Evolutionary conservation across 305 asterid genomes (phyloP), one percentile per base, ranked within the genome.

Genomic region (Fraxinus paxiana): DNA sequence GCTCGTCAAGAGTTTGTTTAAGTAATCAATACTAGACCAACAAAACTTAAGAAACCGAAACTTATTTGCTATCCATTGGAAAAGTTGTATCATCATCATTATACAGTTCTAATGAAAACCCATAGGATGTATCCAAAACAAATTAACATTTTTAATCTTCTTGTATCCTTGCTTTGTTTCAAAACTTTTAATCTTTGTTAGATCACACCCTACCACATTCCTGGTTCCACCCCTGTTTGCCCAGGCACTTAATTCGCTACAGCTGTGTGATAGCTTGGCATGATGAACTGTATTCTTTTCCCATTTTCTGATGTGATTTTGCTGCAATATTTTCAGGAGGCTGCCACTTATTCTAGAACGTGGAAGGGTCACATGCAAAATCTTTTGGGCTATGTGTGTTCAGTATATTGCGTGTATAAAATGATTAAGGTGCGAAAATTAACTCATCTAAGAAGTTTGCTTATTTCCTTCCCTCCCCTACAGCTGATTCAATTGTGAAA

Each of bases 281-380:
- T 30, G 13, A 28, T 69, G 28, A 15, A 30, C 20, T 69, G 20
- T 75, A 20, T 41, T 82, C 26, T 30, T 67, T 41, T 63, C 61
- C 26, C 17, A 59, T 8, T 81, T 35, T 82, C 82, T 77, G 72
- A 80, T 83, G 63, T 80, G 81, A 43, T 80, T 73, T 81, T 48
- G 71, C 75, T 81, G 83, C 80, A 76, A 74, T 80, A 67, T 76
- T 85, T 78, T 61, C 95, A 96, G 99, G 98, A 96, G 90, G 99
- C 99, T 88, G 99, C 99, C 80, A 95, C 97, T 22, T 96, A 92
- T 90, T 96, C 99, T 84, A 92, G 99, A 82, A 94, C 98, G 35
- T 96, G 99, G 99, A 96, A 87, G 91, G 99, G 99, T 80, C 99
- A 96, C 92, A 79, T 96, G 92, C 98, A 96, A 91, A 96, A 94